These are phyloP conservation scores for Ambrosia artemisiifolia DNA, from an alignment of 129 eudicot species.

Conservation along the genomic window DNA sequence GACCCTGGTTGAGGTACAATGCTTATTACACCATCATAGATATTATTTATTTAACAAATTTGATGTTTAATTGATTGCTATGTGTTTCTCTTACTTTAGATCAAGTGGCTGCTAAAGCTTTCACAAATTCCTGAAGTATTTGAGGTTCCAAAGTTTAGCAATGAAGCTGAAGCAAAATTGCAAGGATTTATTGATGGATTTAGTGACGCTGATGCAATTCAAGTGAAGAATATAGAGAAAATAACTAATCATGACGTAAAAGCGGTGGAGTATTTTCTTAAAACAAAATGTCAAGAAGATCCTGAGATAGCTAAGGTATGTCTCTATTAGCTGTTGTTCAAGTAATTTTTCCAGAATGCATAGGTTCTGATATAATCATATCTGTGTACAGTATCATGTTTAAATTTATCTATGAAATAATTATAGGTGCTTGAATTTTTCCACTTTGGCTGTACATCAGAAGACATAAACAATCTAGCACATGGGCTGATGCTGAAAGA, in stretches of 20 bases:
- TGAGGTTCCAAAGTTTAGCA: conserved; percentile 88
- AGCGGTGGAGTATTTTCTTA: conserved; percentile 93
- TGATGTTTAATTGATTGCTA: conserved; percentile 5
- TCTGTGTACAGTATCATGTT: not conserved
- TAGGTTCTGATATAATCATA: conserved; percentile 1
- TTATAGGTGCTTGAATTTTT: conserved; percentile 88
- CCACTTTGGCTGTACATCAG: conserved; percentile 97
- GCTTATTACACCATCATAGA: not conserved
- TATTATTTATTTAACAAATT: not conserved
- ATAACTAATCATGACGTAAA: conserved; percentile 96
- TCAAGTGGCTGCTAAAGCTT: conserved; percentile 81
- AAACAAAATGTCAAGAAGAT: conserved; percentile 78
- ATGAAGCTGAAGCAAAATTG: conserved; percentile 54
- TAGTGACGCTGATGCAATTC: conserved; percentile 62
- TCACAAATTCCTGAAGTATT: conserved; percentile 67
- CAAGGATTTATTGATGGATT: conserved; percentile 64
- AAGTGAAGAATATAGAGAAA: conserved; percentile 83
- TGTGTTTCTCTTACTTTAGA: conserved; percentile 31
- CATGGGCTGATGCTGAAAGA: conserved; percentile 92
- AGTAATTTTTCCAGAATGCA: not conserved
- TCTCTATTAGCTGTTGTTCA: not conserved
- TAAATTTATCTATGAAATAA: not conserved
- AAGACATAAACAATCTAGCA: conserved; percentile 95
- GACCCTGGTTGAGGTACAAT: conserved; percentile 71
- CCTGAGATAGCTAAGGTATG: conserved; percentile 80